Evolutionary conservation across 495 filamentous ascomycete species (phyloP).

Genomic region (Penicillium nucicola): DNA sequence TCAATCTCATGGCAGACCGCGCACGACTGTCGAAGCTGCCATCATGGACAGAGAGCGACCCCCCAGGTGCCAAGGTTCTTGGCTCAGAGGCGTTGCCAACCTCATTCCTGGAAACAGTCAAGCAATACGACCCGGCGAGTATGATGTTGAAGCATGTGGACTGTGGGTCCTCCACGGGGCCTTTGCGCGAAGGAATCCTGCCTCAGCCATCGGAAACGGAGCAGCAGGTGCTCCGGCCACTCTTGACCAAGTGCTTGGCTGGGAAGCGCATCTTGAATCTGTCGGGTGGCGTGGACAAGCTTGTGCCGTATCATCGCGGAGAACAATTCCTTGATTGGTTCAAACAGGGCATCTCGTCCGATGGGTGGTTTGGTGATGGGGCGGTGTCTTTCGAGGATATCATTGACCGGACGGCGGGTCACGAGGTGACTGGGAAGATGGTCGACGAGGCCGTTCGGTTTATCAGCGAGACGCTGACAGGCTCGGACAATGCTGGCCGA

Average conservation of each 20-base stretch:
- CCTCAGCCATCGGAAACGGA: conserved; percentile 46
- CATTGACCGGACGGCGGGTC: conserved; percentile 67
- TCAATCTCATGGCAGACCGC: conserved; percentile 72
- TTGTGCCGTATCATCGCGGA: conserved; percentile 74
- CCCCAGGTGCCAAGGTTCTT: conserved; percentile 62
- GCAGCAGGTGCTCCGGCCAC: conserved; percentile 34
- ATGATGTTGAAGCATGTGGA: conserved; percentile 56
- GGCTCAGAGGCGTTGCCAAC: conserved; percentile 73
- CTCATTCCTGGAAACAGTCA: conserved; percentile 59
- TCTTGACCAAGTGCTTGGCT: conserved; percentile 48
- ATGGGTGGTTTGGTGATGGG: conserved; percentile 57
- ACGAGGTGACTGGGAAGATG: conserved; percentile 74
- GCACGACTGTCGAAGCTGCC: conserved; percentile 68
- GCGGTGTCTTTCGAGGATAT: conserved; percentile 65
- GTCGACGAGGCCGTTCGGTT: conserved; percentile 65
- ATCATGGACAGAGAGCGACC: conserved; percentile 52
- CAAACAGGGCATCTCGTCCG: conserved; percentile 52
- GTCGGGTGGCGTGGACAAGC: conserved; percentile 72
- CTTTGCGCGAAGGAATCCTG: conserved; percentile 34
- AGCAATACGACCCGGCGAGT: conserved; percentile 65
- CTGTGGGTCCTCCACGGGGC: conserved; percentile 20
- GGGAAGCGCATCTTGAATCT: conserved; percentile 78
- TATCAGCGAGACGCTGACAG: conserved; percentile 48
- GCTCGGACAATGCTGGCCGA: conserved; percentile 9
- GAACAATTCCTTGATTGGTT: conserved; percentile 71